Conservation (phyloP, 2,329 filamentous ascomycete species). For the Fusarium sp. region DNA sequence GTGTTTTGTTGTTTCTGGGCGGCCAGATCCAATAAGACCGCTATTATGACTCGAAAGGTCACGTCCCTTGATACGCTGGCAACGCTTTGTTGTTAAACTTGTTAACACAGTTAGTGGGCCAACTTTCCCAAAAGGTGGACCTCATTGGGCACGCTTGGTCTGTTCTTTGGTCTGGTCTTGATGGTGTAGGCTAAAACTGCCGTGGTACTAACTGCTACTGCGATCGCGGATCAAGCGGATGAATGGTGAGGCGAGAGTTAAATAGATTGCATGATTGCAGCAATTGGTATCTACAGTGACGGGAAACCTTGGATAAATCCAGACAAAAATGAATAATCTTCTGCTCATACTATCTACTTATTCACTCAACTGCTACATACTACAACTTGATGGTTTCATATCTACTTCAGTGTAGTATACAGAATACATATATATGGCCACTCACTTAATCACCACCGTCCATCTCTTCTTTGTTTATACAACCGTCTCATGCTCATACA, state of each 20-base stretch:
- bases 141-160: background rate
- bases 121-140: conserved; percentile 15
- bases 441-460: background rate
- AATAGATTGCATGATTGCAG: background rate
- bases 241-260: conserved; percentile 1
- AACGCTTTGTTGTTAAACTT: conserved; percentile 24
- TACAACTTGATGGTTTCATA: background rate
- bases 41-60: conserved; percentile 26
- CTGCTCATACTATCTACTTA: background rate
- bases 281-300: conserved; percentile 24
- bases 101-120: conserved; percentile 21
- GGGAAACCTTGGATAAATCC: conserved; percentile 1
- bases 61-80: conserved; percentile 36
- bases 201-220: background rate
- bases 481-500: conserved; percentile 18
- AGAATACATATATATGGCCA: conserved; percentile 5
- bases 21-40: conserved; percentile 28
- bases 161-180: conserved; percentile 4
- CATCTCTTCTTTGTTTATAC: conserved; percentile 13
- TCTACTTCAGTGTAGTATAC: background rate
- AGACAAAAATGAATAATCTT: conserved; percentile 10
- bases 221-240: conserved; percentile 24
- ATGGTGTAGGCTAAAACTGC: background rate
- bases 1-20: conserved; percentile 1
- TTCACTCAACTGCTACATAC: background rate